These are phyloP conservation scores for Areca catechu DNA, from an alignment of 176 grass and related monocot species.

Conservation along the genomic window DNA sequence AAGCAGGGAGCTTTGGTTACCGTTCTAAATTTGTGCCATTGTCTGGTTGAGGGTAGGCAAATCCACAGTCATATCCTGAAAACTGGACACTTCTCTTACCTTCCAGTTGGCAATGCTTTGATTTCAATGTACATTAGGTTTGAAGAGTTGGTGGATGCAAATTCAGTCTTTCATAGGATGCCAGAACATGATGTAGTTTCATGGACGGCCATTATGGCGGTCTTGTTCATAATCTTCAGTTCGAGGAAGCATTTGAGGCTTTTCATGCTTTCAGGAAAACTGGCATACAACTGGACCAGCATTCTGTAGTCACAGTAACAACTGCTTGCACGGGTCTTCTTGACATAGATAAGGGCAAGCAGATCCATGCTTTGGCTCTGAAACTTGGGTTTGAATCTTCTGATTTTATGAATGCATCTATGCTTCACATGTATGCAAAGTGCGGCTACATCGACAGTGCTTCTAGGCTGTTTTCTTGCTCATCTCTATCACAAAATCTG, in stretches of 20 bases:
- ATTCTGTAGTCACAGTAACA: constrained; percentile 45
- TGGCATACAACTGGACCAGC: constrained; percentile 37
- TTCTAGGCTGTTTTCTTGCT: constrained; percentile 37
- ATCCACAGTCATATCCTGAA: constrained; percentile 59
- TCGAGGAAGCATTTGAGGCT: constrained; percentile 37
- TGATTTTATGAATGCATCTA: constrained; percentile 61
- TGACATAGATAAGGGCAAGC: constrained; percentile 51
- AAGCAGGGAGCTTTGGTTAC: constrained; percentile 75
- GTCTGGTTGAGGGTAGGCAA: constrained; percentile 54
- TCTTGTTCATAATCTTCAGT: constrained; percentile 53
- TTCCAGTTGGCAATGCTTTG: constrained; percentile 63
- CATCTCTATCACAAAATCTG: constrained; percentile 32
- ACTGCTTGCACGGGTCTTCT: constrained; percentile 59
- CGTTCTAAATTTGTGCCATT: constrained; percentile 50
- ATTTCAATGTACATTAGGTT: constrained; percentile 66
- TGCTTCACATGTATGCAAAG: constrained; percentile 92
- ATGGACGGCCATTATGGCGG: constrained; percentile 78
- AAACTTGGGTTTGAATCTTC: constrained; percentile 52
- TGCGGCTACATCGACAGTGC: constrained; percentile 41
- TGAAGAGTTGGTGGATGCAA: constrained; percentile 35
- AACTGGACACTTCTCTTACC: constrained; percentile 47
- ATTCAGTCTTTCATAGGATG: constrained; percentile 43
- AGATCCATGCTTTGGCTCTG: constrained; percentile 63
- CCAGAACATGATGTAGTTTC: constrained; percentile 49
- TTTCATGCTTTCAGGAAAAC: constrained; percentile 51